phyloP scores from a whole-genome alignment of 106 monocot genomes.

The Acorus calamus region DNA sequence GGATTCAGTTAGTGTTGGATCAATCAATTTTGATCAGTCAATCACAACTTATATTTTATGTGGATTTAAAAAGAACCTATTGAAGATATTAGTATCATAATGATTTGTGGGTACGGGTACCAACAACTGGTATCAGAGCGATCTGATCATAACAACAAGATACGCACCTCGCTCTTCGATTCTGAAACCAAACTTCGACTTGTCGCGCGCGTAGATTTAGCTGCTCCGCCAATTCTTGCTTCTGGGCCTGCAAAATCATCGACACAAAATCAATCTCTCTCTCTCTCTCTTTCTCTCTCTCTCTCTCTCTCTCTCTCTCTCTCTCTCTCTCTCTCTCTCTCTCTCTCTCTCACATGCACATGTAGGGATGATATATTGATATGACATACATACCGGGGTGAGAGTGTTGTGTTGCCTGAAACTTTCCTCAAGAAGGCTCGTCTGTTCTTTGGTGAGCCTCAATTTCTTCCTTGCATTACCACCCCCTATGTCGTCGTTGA shows the following conservation, averaged over 20 bases:
- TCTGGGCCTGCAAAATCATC: slow-evolving; percentile 14
- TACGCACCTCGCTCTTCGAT: slow-evolving; percentile 38
- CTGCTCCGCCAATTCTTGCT: slow-evolving; percentile 32
- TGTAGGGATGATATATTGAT: background rate
- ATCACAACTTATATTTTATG: too few species aligned
- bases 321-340: background rate
- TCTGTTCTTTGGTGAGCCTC: slow-evolving; percentile 41
- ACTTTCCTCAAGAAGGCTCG: slow-evolving; percentile 34
- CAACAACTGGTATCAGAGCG: too few species aligned
- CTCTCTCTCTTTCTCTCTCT: too few species aligned
- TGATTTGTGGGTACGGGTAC: too few species aligned
- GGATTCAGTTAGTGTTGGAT: too few species aligned
- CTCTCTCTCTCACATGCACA: background rate
- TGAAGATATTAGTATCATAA: too few species aligned
- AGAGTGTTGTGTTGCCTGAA: slow-evolving; percentile 38
- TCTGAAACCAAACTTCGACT: slow-evolving; percentile 47
- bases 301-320: background rate
- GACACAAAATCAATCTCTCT: background rate
- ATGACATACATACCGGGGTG: slow-evolving; percentile 14
- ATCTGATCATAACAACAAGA: too few species aligned
- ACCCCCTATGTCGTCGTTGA: background rate
- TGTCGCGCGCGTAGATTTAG: slow-evolving; percentile 21
- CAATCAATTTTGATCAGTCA: too few species aligned
- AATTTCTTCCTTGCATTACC: slow-evolving; percentile 39
- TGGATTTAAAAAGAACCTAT: too few species aligned